Evolutionary conservation across 2,329 filamentous ascomycete species (phyloP), one percentile per base, ranked within the genome.

Genomic region (Penicillium griseofulvum): DNA sequence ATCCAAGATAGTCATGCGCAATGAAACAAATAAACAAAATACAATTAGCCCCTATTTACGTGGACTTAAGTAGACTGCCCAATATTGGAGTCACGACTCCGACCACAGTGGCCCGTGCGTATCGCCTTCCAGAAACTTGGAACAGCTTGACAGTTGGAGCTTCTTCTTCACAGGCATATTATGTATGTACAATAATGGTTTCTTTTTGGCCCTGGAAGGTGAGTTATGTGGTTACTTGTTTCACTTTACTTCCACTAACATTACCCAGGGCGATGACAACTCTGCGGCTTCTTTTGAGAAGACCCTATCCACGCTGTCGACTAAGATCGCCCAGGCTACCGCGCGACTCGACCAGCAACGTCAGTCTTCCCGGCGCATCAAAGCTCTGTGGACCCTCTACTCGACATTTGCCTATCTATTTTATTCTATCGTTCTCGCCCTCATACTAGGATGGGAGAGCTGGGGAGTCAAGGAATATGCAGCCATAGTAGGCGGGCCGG

Each of bases 221-320:
- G 75, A 67, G 80, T 70, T 49, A 49, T 26, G 24, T 42, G 33
- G 6, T 16, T 9, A 29, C 22, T 19, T 38, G 22, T 26, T 16
- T 33, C 42, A 19, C 17, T 45, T 24, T 41, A 39, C 37, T 38
- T 7, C 5, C 8, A 11, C 44, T 52, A 49, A 54, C 45, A 49
- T 45, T 43, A 49, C 54, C 22, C 67, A 96, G 91, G 84, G 85
- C 75, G 83, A 90, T 68, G 83, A 88, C 71, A 88, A 84, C 70
- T 96, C 92, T 62, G 88, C 94, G 26, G 92, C 91, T 49, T 90
- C 88, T 4, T 99, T 97, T 71, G 94, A 99, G 77, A 97, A 92
- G 80, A 86, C 88, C 2, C 86, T 99, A 29, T 90, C 91, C 10
- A 81, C 85, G 24, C 84, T 99, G 43, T 89, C 92, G 11, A 79